Conservation (phyloP, 164 flowering plant genomes). For the Houttuynia cordata region DNA sequence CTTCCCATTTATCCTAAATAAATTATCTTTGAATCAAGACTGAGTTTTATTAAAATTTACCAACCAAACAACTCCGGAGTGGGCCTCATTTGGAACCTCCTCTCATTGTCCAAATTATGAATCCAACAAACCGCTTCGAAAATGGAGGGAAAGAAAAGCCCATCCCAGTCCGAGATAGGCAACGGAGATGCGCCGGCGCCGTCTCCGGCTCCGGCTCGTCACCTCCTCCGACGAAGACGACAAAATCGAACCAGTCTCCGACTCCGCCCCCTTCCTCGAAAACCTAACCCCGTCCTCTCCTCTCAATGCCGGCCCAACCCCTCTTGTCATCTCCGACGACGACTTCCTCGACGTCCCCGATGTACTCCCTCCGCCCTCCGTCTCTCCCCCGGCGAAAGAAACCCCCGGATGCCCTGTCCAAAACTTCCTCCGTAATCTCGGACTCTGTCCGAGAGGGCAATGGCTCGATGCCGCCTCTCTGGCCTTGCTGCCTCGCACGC, state of each 20-base stretch:
- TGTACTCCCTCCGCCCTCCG: constrained; percentile 12
- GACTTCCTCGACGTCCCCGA: constrained; percentile 45
- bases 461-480: constrained; percentile 59
- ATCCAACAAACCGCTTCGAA: no score
- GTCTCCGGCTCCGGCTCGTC: constrained; percentile 36
- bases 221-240: constrained; percentile 45
- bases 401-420: constrained; percentile 20
- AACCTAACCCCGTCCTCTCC: not conserved
- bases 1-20: no score
- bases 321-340: constrained; percentile 42
- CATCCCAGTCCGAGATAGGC: no score
- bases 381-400: constrained; percentile 13
- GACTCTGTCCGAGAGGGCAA: constrained; percentile 42
- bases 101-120: no score
- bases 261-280: not conserved
- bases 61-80: no score
- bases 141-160: no score
- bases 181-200: constrained; percentile 29
- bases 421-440: constrained; percentile 28
- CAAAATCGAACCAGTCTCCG: constrained; percentile 7
- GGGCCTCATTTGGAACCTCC: no score
- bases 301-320: constrained; percentile 2
- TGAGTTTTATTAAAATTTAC: no score
- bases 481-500: constrained; percentile 27
- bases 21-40: no score